Evolutionary conservation across 179 eudicot species (phyloP), one percentile per base, ranked within the genome.

Genomic region (Beta corolliflora): DNA sequence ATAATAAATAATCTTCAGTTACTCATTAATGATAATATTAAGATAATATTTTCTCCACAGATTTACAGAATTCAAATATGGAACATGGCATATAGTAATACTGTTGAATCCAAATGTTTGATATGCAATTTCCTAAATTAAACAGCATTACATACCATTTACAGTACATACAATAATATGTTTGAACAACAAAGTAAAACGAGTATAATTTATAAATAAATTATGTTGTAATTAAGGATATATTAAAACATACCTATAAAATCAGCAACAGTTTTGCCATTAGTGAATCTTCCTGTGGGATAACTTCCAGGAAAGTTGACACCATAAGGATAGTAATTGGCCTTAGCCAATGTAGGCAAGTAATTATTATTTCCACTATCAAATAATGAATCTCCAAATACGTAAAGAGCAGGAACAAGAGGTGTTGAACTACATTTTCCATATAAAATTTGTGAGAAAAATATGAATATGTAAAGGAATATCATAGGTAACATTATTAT

Each of bases 351-450:
- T 4, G 92, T 91, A 52, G 90, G 90, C 78, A 91, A 78, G 19
- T 79, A 67, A 74, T 91, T 91, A 77, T 91, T 91, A 58, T 89
- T 89, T 2, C 92, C 94, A 61, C 81, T 88, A 70, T 91, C 94
- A 10, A 89, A 71, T 73, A 91, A 77, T 18, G 94, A 89, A 75
- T 91, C 94, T 10, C 94, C 92, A n/a, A 91, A 87, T 4, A 91
- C 88, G 21, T 88, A 91, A 29, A 91, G 44, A 4, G 91, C 94
- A 3, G 94, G 92, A 48, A 78, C 90, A 9, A 75, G 80, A 2
- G 85, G 84, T 68, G 55, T 18, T 25, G 73, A 1, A 25, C 23
- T 15, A 73, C 64, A 73, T 31, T 29, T 73, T 55, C 48, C 63
- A 10, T 5, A 52, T 14, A 72, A 13, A 9, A 72, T 5, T 2